These are phyloP conservation scores for Pachysandra terminalis DNA, from an alignment of 164 flowering plant genomes.

Conservation along the genomic window DNA sequence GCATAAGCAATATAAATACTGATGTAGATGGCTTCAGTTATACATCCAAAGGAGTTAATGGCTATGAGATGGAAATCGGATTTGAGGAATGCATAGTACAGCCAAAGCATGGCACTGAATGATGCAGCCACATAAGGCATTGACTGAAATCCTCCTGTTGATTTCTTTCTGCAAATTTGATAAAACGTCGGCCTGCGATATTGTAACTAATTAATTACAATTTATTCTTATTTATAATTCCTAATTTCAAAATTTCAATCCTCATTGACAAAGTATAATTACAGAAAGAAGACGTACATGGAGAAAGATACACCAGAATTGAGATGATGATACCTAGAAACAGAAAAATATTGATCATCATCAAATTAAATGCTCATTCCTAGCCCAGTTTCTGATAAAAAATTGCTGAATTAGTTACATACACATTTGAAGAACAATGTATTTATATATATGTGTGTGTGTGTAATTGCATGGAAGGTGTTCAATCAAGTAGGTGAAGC, in stretches of 20 bases:
- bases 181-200: slow-evolving; percentile 52
- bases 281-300: slow-evolving; percentile 18
- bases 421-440: too few species aligned
- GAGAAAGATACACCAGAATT: slow-evolving; percentile 19
- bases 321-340: slow-evolving; percentile 25
- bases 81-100: slow-evolving; percentile 50
- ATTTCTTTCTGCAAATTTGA: slow-evolving; percentile 45
- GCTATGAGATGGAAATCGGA: slow-evolving; percentile 38
- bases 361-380: too few species aligned
- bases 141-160: slow-evolving; percentile 57
- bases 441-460: too few species aligned
- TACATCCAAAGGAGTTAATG: slow-evolving; percentile 46
- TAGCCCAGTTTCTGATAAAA: too few species aligned
- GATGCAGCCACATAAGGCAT: slow-evolving; percentile 53
- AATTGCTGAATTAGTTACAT: too few species aligned
- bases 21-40: slow-evolving; percentile 37
- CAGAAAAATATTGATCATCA: too few species aligned
- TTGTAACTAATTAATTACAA: too few species aligned
- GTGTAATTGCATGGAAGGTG: too few species aligned
- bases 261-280: not conserved
- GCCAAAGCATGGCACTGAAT: slow-evolving; percentile 55
- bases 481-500: too few species aligned
- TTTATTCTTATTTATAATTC: not conserved
- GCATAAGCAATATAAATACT: slow-evolving; percentile 23
- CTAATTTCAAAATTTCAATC: not conserved